These are phyloP conservation scores for Penicilliopsis zonata DNA, from an alignment of 495 filamentous ascomycete species.

Conservation along the genomic window DNA sequence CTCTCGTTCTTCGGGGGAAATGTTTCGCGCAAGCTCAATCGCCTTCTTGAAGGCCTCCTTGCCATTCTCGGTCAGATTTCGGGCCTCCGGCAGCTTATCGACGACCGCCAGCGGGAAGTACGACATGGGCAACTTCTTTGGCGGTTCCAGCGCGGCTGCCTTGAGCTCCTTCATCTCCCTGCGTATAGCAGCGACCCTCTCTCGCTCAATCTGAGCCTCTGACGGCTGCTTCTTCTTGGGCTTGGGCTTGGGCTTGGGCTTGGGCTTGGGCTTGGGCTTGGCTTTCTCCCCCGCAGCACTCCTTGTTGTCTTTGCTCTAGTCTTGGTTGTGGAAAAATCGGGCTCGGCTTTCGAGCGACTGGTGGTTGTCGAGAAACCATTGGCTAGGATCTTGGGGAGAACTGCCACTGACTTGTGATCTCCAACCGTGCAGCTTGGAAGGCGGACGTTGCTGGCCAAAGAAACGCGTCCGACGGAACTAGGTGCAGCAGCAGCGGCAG, in stretches of 20 bases:
- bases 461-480: conserved; percentile 17
- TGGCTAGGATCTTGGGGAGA: conserved; percentile 4
- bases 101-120: conserved; percentile 14
- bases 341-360: conserved; percentile 16
- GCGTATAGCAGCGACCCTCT: conserved; percentile 8
- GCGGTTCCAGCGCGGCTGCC: conserved; percentile 17
- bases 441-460: conserved; percentile 8
- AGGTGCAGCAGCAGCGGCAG: conserved; percentile 15
- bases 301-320: conserved; percentile 3
- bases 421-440: conserved; percentile 3
- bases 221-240: conserved; percentile 15
- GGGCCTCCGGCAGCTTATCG: conserved; percentile 8
- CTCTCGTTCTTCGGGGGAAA: conserved; percentile 20
- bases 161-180: conserved; percentile 19
- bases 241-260: conserved; percentile 7
- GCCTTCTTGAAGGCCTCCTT: conserved; percentile 10
- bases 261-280: conserved; percentile 4
- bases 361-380: conserved; percentile 17
- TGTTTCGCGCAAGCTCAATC: conserved; percentile 8
- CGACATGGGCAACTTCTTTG: conserved; percentile 10
- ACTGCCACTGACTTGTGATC: conserved; percentile 1
- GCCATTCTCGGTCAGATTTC: neutral
- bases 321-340: no score
- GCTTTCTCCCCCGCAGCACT: conserved; percentile 5
- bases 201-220: conserved; percentile 15